Conservation (phyloP, 225 moss, liverwort and hornwort genomes). For the Pseudisothecium myosuroides region DNA sequence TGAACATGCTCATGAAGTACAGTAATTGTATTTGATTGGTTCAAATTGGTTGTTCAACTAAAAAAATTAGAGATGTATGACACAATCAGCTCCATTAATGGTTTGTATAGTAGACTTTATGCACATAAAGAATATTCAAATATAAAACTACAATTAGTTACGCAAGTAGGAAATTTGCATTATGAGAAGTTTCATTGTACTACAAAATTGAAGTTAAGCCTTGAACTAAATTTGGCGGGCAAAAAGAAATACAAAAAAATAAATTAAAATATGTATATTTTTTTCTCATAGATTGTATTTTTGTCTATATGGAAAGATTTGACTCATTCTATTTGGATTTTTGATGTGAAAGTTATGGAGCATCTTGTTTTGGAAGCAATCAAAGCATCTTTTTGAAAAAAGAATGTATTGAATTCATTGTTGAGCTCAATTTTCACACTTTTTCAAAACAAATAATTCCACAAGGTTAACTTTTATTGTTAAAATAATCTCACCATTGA, state of each 20-base stretch:
- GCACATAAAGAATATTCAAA: no score
- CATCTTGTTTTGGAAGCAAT: neutral
- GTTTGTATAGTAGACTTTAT: no score
- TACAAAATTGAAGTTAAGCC: no score
- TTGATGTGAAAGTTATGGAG: neutral
- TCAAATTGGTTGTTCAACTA: no score
- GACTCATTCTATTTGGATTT: neutral
- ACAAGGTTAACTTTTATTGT: neutral
- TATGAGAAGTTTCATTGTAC: no score
- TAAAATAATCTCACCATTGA: neutral
- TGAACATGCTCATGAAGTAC: no score
- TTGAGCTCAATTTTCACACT: neutral
- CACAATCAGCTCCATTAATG: no score
- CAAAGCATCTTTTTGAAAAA: neutral
- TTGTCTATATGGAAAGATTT: neutral
- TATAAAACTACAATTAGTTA: no score
- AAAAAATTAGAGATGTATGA: no score
- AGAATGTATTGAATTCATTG: accelerated
- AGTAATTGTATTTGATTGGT: no score
- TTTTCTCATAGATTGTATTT: neutral
- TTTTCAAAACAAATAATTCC: neutral
- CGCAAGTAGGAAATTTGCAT: no score
- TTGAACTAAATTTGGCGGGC: accelerated
- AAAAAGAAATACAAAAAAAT: no score
- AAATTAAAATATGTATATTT: neutral